Evolutionary conservation across 495 filamentous ascomycete genomes (phyloP), one percentile per base, ranked within the genome.

Genomic region (Apodospora peruviana): DNA sequence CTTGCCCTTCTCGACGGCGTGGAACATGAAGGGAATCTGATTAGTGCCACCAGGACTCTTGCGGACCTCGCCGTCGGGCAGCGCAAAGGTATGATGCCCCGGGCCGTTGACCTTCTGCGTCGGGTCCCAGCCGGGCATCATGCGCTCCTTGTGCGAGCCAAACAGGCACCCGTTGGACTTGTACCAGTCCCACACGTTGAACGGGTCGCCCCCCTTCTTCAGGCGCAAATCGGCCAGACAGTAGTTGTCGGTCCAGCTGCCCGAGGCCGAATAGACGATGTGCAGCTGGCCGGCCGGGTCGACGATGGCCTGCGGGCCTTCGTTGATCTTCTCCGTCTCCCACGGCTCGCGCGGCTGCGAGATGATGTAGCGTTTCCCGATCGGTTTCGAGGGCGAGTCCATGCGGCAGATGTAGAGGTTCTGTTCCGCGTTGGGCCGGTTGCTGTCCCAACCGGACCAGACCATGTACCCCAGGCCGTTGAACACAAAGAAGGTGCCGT

Each of bases 401-500:
- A 52, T 52, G 21, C 35, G 21, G 43, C 49, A 52, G 42, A 52
- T 45, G 27, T 52, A 52, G 22, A 52, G 27, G 17, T 27, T 32
- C 42, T 52, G 49, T 9, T 52, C 49, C 10, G 34, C 16, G 24
- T 46, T 52, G 8, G 32, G 18, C 17, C 10, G 5, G 22, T 40
- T 42, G 49, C 49, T 52, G 25, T 45, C 49, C 49, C 49, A 52
- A 9, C 49, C 49, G 3, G 49, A 52, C 49, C 49, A 52, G 24
- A 46, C 49, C n/a, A 52, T 40, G 42, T 42, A 52, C 7, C 43
- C 42, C 36, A 34, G 19, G 2, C 43, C 43, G 20, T 46, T 36
- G 19, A 32, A 52, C 2, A 24, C 16, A 19, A 52, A 46, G 16
- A 45, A 45, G 3, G 40, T 45, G 17, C 49, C 49, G 36, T 52